phyloP scores from a whole-genome alignment of 2,329 filamentous ascomycete species.

The Immersiporthe knoxdaviesiana region DNA sequence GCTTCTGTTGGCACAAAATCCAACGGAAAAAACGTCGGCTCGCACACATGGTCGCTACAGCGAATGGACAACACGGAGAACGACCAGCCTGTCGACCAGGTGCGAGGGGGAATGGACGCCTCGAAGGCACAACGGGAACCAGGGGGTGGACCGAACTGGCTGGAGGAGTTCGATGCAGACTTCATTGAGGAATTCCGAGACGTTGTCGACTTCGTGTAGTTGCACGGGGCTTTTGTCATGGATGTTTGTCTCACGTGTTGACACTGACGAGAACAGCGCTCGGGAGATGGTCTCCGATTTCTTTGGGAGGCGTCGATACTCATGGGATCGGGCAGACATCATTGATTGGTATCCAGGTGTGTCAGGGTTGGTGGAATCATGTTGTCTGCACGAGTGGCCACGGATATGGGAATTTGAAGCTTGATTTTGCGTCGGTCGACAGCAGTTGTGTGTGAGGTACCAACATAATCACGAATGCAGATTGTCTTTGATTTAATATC shows the following conservation, averaged over 20 bases:
- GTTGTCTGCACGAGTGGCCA: not conserved
- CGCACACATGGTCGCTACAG: not conserved
- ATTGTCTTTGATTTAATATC: not conserved
- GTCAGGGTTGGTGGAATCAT: too few relatives aligned
- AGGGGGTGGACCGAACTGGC: constrained; percentile 14
- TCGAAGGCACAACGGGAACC: not conserved
- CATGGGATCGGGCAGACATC: too few relatives aligned
- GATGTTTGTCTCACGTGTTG: not conserved
- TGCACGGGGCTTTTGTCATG: not conserved
- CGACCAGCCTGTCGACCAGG: not conserved
- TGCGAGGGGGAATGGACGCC: not conserved
- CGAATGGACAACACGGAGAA: not conserved
- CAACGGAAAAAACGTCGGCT: not conserved
- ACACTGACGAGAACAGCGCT: not conserved
- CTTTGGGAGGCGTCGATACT: not conserved
- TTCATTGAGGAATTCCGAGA: constrained; percentile 22
- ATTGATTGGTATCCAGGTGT: too few relatives aligned
- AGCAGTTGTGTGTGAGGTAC: not conserved
- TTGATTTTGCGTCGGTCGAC: not conserved
- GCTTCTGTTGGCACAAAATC: not conserved
- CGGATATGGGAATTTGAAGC: not conserved
- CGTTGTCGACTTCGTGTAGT: constrained; percentile 26
- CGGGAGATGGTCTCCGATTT: not conserved
- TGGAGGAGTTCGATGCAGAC: constrained; percentile 21
- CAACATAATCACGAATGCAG: not conserved